Evolutionary conservation across 2,329 filamentous ascomycete genomes (phyloP).

Genomic region (Fusarium illudens): DNA sequence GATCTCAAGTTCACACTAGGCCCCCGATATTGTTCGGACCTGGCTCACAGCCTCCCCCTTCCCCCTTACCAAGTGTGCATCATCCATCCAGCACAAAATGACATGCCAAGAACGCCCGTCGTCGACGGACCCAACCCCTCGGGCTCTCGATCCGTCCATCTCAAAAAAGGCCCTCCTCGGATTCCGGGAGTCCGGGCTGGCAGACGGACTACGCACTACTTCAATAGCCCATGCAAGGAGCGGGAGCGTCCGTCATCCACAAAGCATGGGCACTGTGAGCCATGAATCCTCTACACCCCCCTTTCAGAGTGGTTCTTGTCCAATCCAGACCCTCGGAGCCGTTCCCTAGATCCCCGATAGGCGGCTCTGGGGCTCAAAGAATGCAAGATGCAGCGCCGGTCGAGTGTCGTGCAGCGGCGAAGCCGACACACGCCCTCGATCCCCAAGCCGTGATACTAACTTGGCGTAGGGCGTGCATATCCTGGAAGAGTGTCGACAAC

Average conservation of each 20-base stretch:
- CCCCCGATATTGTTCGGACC: background rate
- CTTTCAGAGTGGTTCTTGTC: background rate
- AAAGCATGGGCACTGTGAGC: background rate
- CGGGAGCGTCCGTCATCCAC: constrained; percentile 26
- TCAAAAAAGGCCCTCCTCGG: background rate
- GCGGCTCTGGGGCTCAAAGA: background rate
- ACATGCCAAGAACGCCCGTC: background rate
- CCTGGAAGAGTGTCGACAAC: background rate
- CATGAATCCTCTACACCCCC: background rate
- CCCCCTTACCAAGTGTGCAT: background rate
- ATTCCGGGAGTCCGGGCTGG: constrained; percentile 5
- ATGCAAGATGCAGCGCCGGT: background rate
- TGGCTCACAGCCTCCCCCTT: background rate
- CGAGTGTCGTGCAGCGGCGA: constrained; percentile 1
- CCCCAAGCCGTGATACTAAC: background rate
- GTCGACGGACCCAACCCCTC: background rate
- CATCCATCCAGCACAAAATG: background rate
- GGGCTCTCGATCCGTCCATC: background rate
- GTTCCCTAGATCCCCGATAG: background rate
- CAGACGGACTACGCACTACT: background rate
- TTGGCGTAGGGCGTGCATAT: background rate
- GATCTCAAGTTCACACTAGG: too few relatives aligned
- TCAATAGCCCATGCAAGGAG: constrained; percentile 26
- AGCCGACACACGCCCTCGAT: constrained; percentile 1
- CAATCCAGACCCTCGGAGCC: background rate